phyloP scores from a whole-genome alignment of 2,329 filamentous ascomycete genomes.

The Colletotrichum tofieldiae region DNA sequence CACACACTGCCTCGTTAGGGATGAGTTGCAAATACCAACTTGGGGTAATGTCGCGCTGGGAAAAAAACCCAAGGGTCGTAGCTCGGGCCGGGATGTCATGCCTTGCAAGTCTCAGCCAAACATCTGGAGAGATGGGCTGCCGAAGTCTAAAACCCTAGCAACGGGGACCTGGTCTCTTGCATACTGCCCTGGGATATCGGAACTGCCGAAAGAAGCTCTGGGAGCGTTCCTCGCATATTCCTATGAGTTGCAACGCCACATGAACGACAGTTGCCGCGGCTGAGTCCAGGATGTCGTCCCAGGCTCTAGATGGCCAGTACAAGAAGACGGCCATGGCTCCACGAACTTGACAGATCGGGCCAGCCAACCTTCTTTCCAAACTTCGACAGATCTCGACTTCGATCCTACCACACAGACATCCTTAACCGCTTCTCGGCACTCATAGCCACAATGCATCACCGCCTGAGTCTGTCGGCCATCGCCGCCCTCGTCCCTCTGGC shows the following conservation, averaged over 20 bases:
- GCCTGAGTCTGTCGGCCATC: conserved; percentile 25
- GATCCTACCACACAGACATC: neutral
- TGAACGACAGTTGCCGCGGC: conserved; percentile 30
- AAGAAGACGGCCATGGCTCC: conserved; percentile 24
- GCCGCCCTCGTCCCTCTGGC: conserved; percentile 26
- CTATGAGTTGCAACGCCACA: conserved; percentile 1
- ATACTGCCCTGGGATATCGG: conserved; percentile 10
- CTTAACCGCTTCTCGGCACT: no score
- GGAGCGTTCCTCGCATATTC: neutral
- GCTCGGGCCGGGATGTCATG: conserved; percentile 27
- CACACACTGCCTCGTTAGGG: conserved; percentile 11
- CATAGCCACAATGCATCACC: conserved; percentile 23
- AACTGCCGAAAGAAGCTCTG: conserved; percentile 2
- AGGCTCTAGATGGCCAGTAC: conserved; percentile 30
- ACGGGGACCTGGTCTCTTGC: conserved; percentile 1
- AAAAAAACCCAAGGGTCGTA: neutral
- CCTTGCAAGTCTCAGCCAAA: neutral
- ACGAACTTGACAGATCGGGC: neutral
- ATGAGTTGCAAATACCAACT: conserved; percentile 23
- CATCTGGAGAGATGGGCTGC: neutral
- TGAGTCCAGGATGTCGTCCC: conserved; percentile 26
- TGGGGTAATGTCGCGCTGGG: conserved; percentile 23
- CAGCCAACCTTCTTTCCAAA: neutral
- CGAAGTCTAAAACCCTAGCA: conserved; percentile 10
- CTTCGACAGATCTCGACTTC: neutral